Base-by-base conservation (phyloP, 257 asterid species). In the Gentiana dahurica region DNA sequence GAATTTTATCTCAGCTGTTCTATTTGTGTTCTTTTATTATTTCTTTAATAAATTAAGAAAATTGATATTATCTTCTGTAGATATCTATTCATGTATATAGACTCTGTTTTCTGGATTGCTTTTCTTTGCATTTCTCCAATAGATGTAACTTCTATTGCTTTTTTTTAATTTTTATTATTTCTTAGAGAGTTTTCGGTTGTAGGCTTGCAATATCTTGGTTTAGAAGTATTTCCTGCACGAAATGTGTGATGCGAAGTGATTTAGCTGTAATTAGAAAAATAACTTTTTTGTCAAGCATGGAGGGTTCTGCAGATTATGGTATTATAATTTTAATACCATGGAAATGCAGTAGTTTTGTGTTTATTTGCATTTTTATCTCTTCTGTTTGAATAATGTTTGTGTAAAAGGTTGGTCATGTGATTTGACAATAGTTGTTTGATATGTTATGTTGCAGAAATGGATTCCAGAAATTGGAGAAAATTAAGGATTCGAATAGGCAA, bases 401-500 rank as follows among this genome's bases (percentile, higher is more conserved):
- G 13, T 57, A 11, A 24, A 57, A 33, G 35, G 12, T 58, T 12
- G 15, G n/a, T 12, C 8, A n/a, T 48, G 39, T 12, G 49, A 35
- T 8, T 34, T 57, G n/a, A 13, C 54, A 43, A 54, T 9, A 51
- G 54, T 36, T 49, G 39, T 8, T n/a, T 11, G 35, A 15, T 51
- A 7, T 6, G 44, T 59, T 54, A 6, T 62, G 53, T 11, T 75
- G 62, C 71, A 92, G 98, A 71, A 92, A 88, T 87, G 98, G 97
- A 38, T 92, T 92, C 66, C 98, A 92, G 79, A 92, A 92, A 67
- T 61, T 92, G 91, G 98, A 92, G 72, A 92, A 88, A 64, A 80
- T 92, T 65, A 92, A 87, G 77, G 98, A 92, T 63, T 60, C 95
- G 66, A 92, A 67, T 70, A 77, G 98, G 74, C 90, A 71, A 80